Conservation (phyloP, 306 rosid species). For the Acacia melanoxylon region DNA sequence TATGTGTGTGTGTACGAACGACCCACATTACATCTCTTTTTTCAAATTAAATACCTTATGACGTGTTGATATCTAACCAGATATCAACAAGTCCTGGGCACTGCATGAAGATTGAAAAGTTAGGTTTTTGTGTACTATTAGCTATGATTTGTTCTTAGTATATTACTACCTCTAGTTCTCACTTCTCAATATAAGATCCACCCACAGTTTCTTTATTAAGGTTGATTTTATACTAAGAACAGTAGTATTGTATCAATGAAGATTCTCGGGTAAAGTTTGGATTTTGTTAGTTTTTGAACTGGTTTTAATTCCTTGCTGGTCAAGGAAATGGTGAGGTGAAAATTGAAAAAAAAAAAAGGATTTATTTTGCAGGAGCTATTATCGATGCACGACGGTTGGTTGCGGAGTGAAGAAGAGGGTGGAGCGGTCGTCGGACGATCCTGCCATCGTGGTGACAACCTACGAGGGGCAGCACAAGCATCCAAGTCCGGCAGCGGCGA, state of each 20-base stretch:
- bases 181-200: too few species aligned
- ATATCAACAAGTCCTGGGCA: not conserved
- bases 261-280: not conserved
- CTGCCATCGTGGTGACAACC: constrained; percentile 73
- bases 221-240: too few species aligned
- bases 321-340: not conserved
- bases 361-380: constrained; percentile 76
- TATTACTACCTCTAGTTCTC: too few species aligned
- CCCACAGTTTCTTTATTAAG: too few species aligned
- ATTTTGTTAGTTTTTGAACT: not conserved
- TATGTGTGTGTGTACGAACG: not conserved
- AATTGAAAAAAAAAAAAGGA: not conserved
- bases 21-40: not conserved
- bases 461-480: constrained; percentile 94
- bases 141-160: not conserved
- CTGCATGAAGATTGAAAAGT: not conserved
- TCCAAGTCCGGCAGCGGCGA: constrained; percentile 48
- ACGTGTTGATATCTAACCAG: not conserved
- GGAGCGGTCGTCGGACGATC: constrained; percentile 70
- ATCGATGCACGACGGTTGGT: constrained; percentile 74
- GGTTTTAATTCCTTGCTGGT: constrained; percentile 16
- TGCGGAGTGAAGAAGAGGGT: constrained; percentile 94
- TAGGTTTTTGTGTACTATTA: not conserved
- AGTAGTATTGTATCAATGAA: not conserved
- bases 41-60: not conserved